phyloP scores from a whole-genome alignment of 2,329 filamentous ascomycete species.

The Dothistroma septosporum region DNA sequence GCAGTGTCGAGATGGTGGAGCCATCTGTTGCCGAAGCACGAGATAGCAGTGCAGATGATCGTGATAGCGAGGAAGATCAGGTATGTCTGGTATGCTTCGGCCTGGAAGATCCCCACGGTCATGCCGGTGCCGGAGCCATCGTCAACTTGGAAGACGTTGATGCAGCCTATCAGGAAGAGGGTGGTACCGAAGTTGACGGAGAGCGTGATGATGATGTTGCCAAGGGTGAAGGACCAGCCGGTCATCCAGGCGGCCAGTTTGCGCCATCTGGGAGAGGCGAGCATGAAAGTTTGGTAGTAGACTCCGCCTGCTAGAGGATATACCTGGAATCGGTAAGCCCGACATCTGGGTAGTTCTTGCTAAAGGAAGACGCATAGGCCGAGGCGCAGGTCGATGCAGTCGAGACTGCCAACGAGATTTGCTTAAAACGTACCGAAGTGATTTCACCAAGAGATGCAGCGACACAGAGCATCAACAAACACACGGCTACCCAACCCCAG shows the following conservation, averaged over 20 bases:
- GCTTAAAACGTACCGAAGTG: constrained; percentile 50
- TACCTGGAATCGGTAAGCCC: constrained; percentile 20
- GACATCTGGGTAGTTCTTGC: not conserved
- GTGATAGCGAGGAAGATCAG: constrained; percentile 50
- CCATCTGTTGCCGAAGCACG: constrained; percentile 51
- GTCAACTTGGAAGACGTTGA: constrained; percentile 52
- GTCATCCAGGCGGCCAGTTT: constrained; percentile 65
- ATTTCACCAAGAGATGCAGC: constrained; percentile 69
- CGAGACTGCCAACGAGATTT: too few species aligned
- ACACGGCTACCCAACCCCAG: constrained; percentile 68
- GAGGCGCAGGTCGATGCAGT: too few species aligned
- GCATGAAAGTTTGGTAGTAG: constrained; percentile 76
- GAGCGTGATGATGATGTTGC: constrained; percentile 78
- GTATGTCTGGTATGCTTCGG: constrained; percentile 45
- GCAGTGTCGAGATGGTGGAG: constrained; percentile 63
- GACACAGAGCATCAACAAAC: constrained; percentile 66
- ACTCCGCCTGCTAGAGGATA: constrained; percentile 62
- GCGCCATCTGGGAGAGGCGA: constrained; percentile 59
- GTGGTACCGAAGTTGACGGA: constrained; percentile 73
- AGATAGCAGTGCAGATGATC: constrained; percentile 49
- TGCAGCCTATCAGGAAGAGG: constrained; percentile 51
- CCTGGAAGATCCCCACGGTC: constrained; percentile 37
- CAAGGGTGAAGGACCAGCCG: constrained; percentile 72
- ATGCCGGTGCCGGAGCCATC: constrained; percentile 39
- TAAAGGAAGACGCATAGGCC: not conserved